Evolutionary conservation across 2,329 filamentous ascomycete species (phyloP).

Genomic region (Apiospora marii): DNA sequence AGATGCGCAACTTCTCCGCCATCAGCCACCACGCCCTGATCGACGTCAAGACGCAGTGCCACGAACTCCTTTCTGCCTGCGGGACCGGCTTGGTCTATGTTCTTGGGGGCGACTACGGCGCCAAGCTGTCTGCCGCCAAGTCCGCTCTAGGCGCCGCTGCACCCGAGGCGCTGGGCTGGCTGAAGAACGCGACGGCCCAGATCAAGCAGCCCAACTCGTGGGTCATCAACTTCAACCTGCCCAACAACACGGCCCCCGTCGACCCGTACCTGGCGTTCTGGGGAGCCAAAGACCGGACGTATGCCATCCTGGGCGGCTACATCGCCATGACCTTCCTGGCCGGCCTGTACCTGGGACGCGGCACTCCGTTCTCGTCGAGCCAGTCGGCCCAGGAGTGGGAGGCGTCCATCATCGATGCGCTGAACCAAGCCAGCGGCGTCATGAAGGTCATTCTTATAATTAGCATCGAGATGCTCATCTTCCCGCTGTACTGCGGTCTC

Average conservation of each 20-base stretch:
- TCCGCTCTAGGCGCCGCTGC: conserved; percentile 31
- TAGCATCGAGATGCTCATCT: conserved; percentile 98
- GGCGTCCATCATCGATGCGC: conserved; percentile 78
- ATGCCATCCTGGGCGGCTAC: conserved; percentile 84
- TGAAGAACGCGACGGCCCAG: conserved; percentile 44
- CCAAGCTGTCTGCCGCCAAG: conserved; percentile 39
- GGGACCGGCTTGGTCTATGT: conserved; percentile 52
- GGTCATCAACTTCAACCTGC: conserved; percentile 63
- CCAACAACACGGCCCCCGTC: conserved; percentile 47
- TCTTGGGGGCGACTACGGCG: conserved; percentile 51
- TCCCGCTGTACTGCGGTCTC: conserved; percentile 93
- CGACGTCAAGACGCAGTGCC: conserved; percentile 63
- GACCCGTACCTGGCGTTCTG: conserved; percentile 72
- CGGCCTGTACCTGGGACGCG: conserved; percentile 79
- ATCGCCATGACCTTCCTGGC: conserved; percentile 76
- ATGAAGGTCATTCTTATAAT: conserved; percentile 99
- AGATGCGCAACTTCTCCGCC: conserved; percentile 80
- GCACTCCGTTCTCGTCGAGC: conserved; percentile 70
- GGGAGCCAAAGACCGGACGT: conserved; percentile 69
- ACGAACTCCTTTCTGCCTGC: conserved; percentile 48
- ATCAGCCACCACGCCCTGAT: conserved; percentile 76
- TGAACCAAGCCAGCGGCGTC: conserved; percentile 94
- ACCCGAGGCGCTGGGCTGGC: conserved; percentile 36
- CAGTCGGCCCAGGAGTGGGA: conserved; percentile 71
- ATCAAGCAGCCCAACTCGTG: conserved; percentile 60